phyloP scores from a whole-genome alignment of 2,329 filamentous ascomycete species.

The Ceratocystis destructans region DNA sequence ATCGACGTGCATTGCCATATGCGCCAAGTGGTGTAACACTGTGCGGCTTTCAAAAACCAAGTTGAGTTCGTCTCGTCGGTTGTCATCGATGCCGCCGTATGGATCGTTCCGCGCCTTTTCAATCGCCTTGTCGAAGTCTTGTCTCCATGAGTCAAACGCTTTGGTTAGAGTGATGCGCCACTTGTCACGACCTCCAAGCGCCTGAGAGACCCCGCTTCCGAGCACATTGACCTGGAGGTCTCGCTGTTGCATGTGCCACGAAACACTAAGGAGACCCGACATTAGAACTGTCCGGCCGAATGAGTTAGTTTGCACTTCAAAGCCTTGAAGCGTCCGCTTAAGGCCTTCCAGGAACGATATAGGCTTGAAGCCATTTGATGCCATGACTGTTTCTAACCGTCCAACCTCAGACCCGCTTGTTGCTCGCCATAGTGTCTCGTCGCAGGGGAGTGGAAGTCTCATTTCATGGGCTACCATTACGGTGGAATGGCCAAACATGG shows the following conservation, averaged over 20 bases:
- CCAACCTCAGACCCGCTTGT: conserved; percentile 77
- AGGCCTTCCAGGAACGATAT: conserved; percentile 82
- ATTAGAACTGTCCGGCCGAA: conserved; percentile 90
- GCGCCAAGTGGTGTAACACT: conserved; percentile 82
- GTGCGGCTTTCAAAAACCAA: conserved; percentile 73
- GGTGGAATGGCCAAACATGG: conserved; percentile 94
- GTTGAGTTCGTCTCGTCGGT: conserved; percentile 22
- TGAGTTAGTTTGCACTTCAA: conserved; percentile 76
- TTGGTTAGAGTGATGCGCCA: conserved; percentile 76
- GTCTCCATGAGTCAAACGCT: conserved; percentile 88
- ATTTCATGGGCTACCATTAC: conserved; percentile 97
- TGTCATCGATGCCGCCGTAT: conserved; percentile 26
- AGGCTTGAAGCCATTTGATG: conserved; percentile 69
- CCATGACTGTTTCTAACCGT: conserved; percentile 65
- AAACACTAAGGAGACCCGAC: conserved; percentile 83
- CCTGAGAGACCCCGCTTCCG: conserved; percentile 54
- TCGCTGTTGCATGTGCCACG: conserved; percentile 95
- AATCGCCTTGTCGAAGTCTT: conserved; percentile 74
- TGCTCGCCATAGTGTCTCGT: conserved; percentile 85
- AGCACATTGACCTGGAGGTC: conserved; percentile 85
- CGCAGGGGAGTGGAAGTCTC: conserved; percentile 77
- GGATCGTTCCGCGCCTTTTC: conserved; percentile 45
- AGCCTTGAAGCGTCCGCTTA: conserved; percentile 75
- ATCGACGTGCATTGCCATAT: conserved; percentile 96
- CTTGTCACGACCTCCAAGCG: conserved; percentile 75